These are phyloP conservation scores for Pyricularia grisea DNA, from an alignment of 2,329 filamentous ascomycete genomes.

Conservation along the genomic window DNA sequence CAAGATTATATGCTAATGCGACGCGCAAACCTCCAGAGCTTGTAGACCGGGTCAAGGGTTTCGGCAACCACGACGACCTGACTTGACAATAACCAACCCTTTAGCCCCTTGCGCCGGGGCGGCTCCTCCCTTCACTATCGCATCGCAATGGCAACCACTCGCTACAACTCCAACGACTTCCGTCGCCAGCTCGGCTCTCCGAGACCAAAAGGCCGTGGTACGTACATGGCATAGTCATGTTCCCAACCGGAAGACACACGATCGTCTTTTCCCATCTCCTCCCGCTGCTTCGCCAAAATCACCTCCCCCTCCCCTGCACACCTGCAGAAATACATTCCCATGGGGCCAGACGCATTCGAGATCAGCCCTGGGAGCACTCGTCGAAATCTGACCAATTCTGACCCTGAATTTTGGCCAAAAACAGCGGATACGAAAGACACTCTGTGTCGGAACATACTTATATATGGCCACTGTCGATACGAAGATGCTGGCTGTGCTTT, in stretches of 20 bases:
- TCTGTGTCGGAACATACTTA: slow-evolving; percentile 82
- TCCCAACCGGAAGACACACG: not conserved
- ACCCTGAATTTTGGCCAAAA: not conserved
- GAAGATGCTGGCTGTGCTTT: slow-evolving; percentile 80
- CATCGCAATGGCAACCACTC: slow-evolving; percentile 33
- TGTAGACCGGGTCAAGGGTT: slow-evolving; percentile 30
- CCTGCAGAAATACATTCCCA: not conserved
- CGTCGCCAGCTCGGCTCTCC: slow-evolving; percentile 46
- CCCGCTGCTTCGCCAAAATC: not conserved
- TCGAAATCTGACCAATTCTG: not conserved
- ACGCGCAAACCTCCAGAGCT: slow-evolving; percentile 21
- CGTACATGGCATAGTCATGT: not conserved
- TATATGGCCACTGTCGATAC: slow-evolving; percentile 88
- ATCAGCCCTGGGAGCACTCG: not conserved
- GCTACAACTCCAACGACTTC: slow-evolving; percentile 35
- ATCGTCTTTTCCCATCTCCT: not conserved
- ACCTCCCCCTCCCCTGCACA: too few species aligned
- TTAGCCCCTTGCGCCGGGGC: not conserved
- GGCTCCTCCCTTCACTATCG: slow-evolving; percentile 10
- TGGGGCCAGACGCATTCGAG: not conserved
- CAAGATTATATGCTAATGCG: not conserved
- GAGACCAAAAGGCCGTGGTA: slow-evolving; percentile 40
- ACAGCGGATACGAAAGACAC: slow-evolving; percentile 72
- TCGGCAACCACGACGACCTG: slow-evolving; percentile 12
- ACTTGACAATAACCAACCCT: slow-evolving; percentile 8